Conservation (phyloP, 2,329 filamentous ascomycete species). For the Colletotrichum euphorbiae region DNA sequence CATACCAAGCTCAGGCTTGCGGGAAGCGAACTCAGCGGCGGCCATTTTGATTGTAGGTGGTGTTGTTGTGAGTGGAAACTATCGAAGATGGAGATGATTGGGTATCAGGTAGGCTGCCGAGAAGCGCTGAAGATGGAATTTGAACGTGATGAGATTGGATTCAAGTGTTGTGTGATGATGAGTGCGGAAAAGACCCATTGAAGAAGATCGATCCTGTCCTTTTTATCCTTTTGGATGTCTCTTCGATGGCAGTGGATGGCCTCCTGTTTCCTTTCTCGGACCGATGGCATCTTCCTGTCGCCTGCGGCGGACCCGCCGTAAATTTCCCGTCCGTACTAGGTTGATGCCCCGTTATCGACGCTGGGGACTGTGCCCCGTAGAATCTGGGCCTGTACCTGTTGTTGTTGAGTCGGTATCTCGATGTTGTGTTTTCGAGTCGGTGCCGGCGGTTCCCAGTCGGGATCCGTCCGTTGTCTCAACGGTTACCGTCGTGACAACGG, state of each 20-base stretch:
- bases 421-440: slow-evolving; percentile 27
- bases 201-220: slow-evolving; percentile 28
- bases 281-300: slow-evolving; percentile 34
- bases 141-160: slow-evolving; percentile 11
- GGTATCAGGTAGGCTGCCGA: slow-evolving; percentile 11
- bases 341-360: slow-evolving; percentile 27
- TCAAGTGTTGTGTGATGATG: slow-evolving; percentile 21
- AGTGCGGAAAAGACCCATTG: background rate
- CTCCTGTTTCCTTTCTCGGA: slow-evolving; percentile 34
- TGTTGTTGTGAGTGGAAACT: background rate
- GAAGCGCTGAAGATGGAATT: slow-evolving; percentile 2
- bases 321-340: slow-evolving; percentile 28
- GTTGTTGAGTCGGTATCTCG: slow-evolving; percentile 26
- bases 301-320: slow-evolving; percentile 36
- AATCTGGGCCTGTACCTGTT: slow-evolving; percentile 11
- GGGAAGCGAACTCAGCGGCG: slow-evolving; percentile 35
- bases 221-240: slow-evolving; percentile 37
- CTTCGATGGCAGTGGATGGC: slow-evolving; percentile 4
- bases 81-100: background rate
- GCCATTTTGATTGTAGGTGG: slow-evolving; percentile 29
- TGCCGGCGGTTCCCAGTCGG: slow-evolving; percentile 37
- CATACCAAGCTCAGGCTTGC: slow-evolving; percentile 37
- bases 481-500: too few species aligned
- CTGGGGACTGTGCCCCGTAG: slow-evolving; percentile 27
- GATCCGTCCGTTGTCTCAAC: slow-evolving; percentile 35